Evolutionary conservation across 129 eudicot genomes (phyloP), one percentile per base, ranked within the genome.

Genomic region (Arctium lappa): DNA sequence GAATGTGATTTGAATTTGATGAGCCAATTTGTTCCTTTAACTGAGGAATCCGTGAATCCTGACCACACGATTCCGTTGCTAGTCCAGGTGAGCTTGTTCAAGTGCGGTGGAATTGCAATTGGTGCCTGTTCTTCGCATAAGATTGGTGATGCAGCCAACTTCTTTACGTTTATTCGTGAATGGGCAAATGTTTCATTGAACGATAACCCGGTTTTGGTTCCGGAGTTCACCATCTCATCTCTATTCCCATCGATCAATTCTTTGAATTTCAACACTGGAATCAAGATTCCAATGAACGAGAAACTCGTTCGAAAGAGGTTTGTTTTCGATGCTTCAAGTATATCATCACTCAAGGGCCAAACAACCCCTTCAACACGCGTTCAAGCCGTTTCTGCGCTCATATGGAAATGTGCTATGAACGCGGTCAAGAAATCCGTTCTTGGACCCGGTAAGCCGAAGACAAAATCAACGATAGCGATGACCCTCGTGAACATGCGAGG

Each of bases 41-140:
- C 84, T 0, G 80, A 71, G 74, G 79, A 68, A 39, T 84, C 82
- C 2, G 60, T 31, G 42, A 69, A 46, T 48, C 72, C 62, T 9
- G 86, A 83, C 72, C 86, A 69, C 44, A 85, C 87, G 27, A 74
- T 85, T 36, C 87, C 87, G 7, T 74, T 86, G 37, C 63, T 83
- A 2, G 74, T 86, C 12, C 89, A 86, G 15, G 79, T 83, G 48
- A 86, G 12, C 74, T 33, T 39, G 33, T 86, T 83, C 60, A 80
- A 83, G 16, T 86, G 87, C 7, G 87, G 87, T 13, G 89, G 89
- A 74, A 66, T 82, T 15, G 86, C 87, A 2, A 65, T 86, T 2
- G 81, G 82, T 30, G 73, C 74, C 8, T 79, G 84, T 72, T 76
- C 86, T 71, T 83, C 85, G 4, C 89, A 86, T 66, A 86, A 83